phyloP scores from a whole-genome alignment of 202 grass and related monocot genomes.

The Carex sylvatica region DNA sequence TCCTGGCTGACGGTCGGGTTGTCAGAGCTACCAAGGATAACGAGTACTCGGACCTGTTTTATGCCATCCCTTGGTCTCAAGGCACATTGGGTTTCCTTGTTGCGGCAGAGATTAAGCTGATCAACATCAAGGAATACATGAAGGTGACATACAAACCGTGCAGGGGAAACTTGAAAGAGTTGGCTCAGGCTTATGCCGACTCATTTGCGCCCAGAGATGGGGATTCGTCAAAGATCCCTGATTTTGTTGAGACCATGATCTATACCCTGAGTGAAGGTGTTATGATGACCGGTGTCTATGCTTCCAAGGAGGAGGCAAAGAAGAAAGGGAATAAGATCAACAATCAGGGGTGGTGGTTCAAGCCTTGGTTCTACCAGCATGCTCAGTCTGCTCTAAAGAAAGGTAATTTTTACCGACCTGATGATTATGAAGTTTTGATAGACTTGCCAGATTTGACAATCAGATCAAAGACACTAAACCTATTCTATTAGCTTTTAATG shows the following conservation, averaged over 20 bases:
- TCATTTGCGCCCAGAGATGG: constrained; percentile 77
- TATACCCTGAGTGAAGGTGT: constrained; percentile 61
- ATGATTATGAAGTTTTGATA: not conserved
- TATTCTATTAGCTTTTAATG: not conserved
- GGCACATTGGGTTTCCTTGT: constrained; percentile 90
- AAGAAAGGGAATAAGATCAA: constrained; percentile 96
- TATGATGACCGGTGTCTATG: constrained; percentile 86
- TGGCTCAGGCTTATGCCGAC: constrained; percentile 67
- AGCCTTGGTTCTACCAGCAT: constrained; percentile 94
- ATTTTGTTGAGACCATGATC: constrained; percentile 91
- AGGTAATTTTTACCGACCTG: constrained; percentile 26
- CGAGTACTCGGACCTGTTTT: constrained; percentile 85
- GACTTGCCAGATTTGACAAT: not conserved
- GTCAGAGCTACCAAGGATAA: constrained; percentile 93
- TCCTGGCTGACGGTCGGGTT: constrained; percentile 66
- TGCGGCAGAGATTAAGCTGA: constrained; percentile 90
- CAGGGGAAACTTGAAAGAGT: constrained; percentile 52
- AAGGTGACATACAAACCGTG: constrained; percentile 67
- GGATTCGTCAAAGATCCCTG: constrained; percentile 63
- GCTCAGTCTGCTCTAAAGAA: constrained; percentile 71
- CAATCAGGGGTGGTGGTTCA: constrained; percentile 85
- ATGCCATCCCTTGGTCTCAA: constrained; percentile 91
- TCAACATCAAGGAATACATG: constrained; percentile 94
- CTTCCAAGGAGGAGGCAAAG: constrained; percentile 88
- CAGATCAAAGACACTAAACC: not conserved